phyloP scores from a whole-genome alignment of 148 eudicot species.

The Amaranthus palmeri region DNA sequence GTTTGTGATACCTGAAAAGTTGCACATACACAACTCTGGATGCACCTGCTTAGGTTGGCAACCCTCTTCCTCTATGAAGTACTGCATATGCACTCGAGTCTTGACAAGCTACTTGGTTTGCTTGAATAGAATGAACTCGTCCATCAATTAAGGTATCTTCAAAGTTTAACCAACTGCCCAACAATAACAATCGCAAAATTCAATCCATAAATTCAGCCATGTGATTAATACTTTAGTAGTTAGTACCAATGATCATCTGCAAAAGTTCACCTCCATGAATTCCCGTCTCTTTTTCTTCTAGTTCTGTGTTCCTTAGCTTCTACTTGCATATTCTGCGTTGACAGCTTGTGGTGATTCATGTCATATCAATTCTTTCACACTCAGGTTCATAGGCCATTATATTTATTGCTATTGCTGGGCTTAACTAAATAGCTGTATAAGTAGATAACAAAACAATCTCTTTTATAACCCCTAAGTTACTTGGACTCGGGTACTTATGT shows the following conservation, averaged over 20 bases:
- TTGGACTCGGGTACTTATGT: no score
- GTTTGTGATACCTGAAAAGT: background rate
- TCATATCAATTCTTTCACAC: background rate
- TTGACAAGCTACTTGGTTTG: background rate
- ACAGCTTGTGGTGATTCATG: background rate
- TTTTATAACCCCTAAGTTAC: background rate
- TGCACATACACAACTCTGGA: background rate
- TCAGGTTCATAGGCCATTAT: background rate
- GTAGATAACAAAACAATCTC: background rate
- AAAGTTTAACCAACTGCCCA: background rate
- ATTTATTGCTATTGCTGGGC: background rate
- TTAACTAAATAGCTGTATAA: background rate
- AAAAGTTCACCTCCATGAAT: no score
- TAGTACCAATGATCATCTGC: no score
- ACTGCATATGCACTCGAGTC: background rate
- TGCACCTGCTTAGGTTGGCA: background rate
- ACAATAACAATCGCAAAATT: no score
- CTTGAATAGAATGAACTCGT: background rate
- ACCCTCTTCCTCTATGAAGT: background rate
- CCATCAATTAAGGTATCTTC: background rate
- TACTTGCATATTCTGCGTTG: background rate
- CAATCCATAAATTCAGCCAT: no score
- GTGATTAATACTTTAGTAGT: no score
- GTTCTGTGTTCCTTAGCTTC: background rate
- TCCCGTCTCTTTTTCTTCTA: no score